Evolutionary conservation across 2,329 filamentous ascomycete species (phyloP).

Genomic region (Paecilomyces variotii): DNA sequence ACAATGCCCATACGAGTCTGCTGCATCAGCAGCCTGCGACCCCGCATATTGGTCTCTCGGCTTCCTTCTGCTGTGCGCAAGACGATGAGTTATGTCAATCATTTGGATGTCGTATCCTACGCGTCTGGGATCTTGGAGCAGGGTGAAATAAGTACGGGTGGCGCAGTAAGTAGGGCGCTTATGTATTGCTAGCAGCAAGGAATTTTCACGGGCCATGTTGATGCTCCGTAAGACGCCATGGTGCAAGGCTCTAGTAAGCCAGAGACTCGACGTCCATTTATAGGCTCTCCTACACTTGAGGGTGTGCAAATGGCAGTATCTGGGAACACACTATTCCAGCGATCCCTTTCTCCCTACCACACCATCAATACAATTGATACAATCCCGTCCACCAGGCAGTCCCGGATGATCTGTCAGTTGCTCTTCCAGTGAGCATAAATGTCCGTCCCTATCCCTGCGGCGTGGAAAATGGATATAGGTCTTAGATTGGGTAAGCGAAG

Average conservation of each 20-base stretch:
- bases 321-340: conserved; percentile 46
- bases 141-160: too few species aligned
- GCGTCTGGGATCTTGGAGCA: too few species aligned
- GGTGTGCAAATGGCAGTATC: conserved; percentile 44
- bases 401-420: conserved; percentile 45
- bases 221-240: not conserved
- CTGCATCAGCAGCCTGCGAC: not conserved
- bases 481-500: conserved; percentile 40
- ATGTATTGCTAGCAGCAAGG: too few species aligned
- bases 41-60: not conserved
- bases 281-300: conserved; percentile 33
- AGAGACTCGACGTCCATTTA: conserved; percentile 34
- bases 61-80: not conserved
- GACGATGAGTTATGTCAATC: not conserved
- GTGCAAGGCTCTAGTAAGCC: conserved; percentile 25
- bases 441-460: conserved; percentile 37
- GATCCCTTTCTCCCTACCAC: conserved; percentile 51
- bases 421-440: conserved; percentile 47
- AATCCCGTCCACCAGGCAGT: conserved; percentile 54
- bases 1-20: not conserved
- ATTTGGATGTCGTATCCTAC: too few species aligned
- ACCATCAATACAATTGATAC: conserved; percentile 56
- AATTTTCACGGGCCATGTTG: not conserved
- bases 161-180: too few species aligned
- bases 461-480: not conserved